Conservation (phyloP, 148 eudicot species). For the Beta vulgaris region DNA sequence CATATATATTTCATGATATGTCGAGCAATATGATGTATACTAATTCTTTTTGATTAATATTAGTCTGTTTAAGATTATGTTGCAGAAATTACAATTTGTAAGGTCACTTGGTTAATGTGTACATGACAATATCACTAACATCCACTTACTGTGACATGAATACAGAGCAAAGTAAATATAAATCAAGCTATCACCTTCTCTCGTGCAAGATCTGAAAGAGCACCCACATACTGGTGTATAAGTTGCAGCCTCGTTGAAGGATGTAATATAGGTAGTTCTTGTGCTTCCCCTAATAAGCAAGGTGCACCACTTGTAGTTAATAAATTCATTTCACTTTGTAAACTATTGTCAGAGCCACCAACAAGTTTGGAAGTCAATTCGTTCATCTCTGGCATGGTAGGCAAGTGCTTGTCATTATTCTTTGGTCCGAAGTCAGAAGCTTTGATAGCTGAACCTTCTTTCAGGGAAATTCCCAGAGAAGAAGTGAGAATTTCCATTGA, state of each 20-base stretch:
- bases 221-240: conserved; percentile 35
- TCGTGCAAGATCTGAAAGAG: conserved; percentile 40
- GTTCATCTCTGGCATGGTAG: conserved; percentile 18
- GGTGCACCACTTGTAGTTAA: conserved; percentile 26
- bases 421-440: conserved; percentile 28
- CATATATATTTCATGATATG: too few species aligned
- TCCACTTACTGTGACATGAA: neutral
- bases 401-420: conserved; percentile 22
- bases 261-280: conserved; percentile 28
- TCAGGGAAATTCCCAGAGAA: conserved; percentile 40
- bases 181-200: conserved; percentile 34
- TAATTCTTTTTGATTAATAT: too few species aligned
- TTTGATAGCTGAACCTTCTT: conserved; percentile 32
- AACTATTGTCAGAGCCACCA: conserved; percentile 18
- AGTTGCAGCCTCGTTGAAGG: conserved; percentile 47
- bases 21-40: too few species aligned
- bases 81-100: neutral
- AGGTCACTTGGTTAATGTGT: too few species aligned
- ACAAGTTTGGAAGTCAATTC: conserved; percentile 16
- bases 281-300: conserved; percentile 28
- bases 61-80: neutral
- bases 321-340: conserved; percentile 9
- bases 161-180: neutral
- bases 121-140: neutral
- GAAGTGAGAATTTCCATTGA: conserved; percentile 47